A percentile compares a stretch with the other conserved stretches of the same genome.
Conservation (phyloP, 202 grass and related monocot species). For the Schoenoplectus triqueter region DNA sequence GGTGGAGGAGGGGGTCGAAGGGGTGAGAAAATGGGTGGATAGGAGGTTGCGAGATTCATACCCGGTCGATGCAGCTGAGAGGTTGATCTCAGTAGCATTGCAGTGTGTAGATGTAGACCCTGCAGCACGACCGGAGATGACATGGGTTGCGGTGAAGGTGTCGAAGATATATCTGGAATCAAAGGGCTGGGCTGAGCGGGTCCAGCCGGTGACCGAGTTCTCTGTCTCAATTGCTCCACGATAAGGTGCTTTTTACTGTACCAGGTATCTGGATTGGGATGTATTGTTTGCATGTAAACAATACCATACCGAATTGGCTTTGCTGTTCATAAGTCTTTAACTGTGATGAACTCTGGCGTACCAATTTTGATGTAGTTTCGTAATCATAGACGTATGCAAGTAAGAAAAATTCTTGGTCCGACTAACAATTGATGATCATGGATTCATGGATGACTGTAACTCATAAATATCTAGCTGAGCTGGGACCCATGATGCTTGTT, state of each 20-base stretch:
- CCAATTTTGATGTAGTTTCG: constrained; percentile 1
- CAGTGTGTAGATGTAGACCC: constrained; percentile 59
- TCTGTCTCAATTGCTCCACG: constrained; percentile 71
- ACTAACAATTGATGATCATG: constrained; percentile 16
- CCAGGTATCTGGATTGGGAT: not conserved
- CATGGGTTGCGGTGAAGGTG: constrained; percentile 68
- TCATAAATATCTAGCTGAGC: not conserved
- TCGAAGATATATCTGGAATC: constrained; percentile 80
- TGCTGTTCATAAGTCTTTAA: not conserved
- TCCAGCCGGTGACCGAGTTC: constrained; percentile 66
- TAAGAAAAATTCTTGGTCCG: not conserved
- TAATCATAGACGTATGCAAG: constrained; percentile 14
- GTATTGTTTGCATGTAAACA: not conserved
- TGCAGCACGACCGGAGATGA: constrained; percentile 61
- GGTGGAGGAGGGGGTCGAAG: constrained; percentile 35
- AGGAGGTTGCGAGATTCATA: constrained; percentile 71
- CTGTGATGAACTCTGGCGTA: not conserved
- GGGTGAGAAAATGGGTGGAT: constrained; percentile 84
- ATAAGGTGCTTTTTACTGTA: constrained; percentile 32
- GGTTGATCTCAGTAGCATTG: constrained; percentile 60
- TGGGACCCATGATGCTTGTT: not conserved
- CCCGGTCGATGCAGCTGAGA: constrained; percentile 60
- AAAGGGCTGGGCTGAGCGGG: constrained; percentile 62
- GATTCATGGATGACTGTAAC: not conserved
- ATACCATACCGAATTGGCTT: constrained; percentile 27